Base-by-base conservation (phyloP, 176 grass and related monocot genomes). In the Panicum miliaceum region DNA sequence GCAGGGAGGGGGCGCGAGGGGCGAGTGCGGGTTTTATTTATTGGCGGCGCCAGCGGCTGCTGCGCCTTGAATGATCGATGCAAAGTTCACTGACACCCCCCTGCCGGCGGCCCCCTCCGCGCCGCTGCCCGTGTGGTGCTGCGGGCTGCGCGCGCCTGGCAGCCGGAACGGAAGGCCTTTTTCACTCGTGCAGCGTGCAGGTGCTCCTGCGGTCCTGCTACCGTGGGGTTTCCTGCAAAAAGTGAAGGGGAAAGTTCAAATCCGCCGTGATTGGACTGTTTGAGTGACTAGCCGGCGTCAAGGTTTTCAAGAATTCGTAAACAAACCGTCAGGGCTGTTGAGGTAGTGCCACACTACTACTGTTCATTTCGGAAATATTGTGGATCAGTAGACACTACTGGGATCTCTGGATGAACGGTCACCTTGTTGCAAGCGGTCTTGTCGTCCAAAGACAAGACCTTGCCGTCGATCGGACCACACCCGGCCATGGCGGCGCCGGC, bases 21-120 rank as follows among this genome's bases (percentile, higher is more conserved):
- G 53, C 72, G 86, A 85, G 77, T 77, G 78, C 73, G 66, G 71
- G 25, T 64, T 77, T 77, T 77, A 71, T 90, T 90, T 89, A 84
- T 84, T 64, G 69, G 75, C 75, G 74, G 86, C 64, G 69, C 46
- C 46, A 72, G 22, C 35, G 23, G 22, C 72, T 47, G 57, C 38
- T 51, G 59, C 54, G 36, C 35, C 37, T 69, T 59, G 40, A 64
- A 25, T 38, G 52, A 82, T 82, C 38, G 52, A 73, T 47, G 83
- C 65, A 71, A 70, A 72, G 40, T 54, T 77, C 29, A n/a, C 78
- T 82, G 83, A 71, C 88, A 81, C 71, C 19, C 13, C 13, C 56
- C 78, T 7, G 53, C 4, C 45, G 14, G 29, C 2, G 78, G 83
- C 68, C 0, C 53, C 64, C n/a, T n/a, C n/a, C 22, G 29, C 45